phyloP scores from a whole-genome alignment of 768 basidiomycete genomes.

The Hypsizygus marmoreus region DNA sequence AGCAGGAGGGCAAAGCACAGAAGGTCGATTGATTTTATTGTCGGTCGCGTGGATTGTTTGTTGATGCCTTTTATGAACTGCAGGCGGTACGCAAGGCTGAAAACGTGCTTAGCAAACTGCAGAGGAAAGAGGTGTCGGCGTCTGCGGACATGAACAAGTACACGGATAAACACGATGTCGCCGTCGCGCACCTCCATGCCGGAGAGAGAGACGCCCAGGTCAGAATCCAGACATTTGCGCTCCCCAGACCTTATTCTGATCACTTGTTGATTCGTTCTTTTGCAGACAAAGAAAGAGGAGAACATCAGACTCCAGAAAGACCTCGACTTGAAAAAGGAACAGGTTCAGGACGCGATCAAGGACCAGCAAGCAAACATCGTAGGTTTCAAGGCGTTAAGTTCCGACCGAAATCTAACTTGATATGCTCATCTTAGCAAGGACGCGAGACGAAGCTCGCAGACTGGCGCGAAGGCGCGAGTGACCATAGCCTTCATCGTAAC shows the following conservation, averaged over 20 bases:
- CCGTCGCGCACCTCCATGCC: slow-evolving; percentile 31
- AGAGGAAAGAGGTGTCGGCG: slow-evolving; percentile 48
- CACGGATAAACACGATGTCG: slow-evolving; percentile 45
- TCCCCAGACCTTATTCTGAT: not conserved
- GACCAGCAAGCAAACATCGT: slow-evolving; percentile 26
- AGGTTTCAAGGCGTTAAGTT: slow-evolving; percentile 1
- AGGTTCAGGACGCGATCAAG: slow-evolving; percentile 22
- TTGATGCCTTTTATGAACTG: not conserved
- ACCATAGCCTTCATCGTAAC: slow-evolving; percentile 2
- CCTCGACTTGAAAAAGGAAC: slow-evolving; percentile 24
- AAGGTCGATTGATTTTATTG: slow-evolving; percentile 38
- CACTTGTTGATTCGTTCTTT: not conserved
- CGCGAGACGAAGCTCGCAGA: slow-evolving; percentile 10
- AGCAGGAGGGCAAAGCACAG: slow-evolving; percentile 49
- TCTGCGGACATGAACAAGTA: slow-evolving; percentile 48
- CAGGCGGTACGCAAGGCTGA: slow-evolving; percentile 21
- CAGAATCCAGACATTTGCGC: not conserved
- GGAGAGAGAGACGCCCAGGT: slow-evolving; percentile 17
- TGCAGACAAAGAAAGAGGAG: slow-evolving; percentile 16
- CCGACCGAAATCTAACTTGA: not conserved
- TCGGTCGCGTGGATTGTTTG: not conserved
- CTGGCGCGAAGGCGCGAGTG: no score
- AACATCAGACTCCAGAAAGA: slow-evolving; percentile 20
- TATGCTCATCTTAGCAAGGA: slow-evolving; percentile 3
- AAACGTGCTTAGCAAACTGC: slow-evolving; percentile 38